phyloP scores from a whole-genome alignment of 1,139 yeast genomes.

The Pichia sp. region DNA sequence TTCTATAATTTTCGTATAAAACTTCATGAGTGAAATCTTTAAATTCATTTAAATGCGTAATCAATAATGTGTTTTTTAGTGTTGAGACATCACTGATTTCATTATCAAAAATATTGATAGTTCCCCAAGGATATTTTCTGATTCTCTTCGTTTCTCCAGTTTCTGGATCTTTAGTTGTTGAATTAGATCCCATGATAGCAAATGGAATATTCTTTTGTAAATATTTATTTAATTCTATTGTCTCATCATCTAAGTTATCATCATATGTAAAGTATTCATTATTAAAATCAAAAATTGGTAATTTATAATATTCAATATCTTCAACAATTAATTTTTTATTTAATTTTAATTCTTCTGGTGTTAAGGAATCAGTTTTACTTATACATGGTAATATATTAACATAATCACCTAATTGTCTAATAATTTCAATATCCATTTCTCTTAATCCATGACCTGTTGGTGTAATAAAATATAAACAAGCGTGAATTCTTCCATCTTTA shows the following conservation, averaged over 20 bases:
- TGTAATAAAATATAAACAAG: constrained; percentile 61
- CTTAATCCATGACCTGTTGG: constrained; percentile 77
- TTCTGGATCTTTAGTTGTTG: constrained; percentile 45
- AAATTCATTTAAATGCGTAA: constrained; percentile 89
- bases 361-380: constrained; percentile 81
- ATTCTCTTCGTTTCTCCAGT: constrained; percentile 66
- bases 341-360: constrained; percentile 61
- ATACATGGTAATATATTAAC: constrained; percentile 88
- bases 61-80: constrained; percentile 74
- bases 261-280: constrained; percentile 50
- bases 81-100: constrained; percentile 78
- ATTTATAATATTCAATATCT: constrained; percentile 69
- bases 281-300: constrained; percentile 82
- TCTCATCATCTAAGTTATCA: constrained; percentile 62
- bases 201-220: constrained; percentile 77
- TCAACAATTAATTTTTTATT: constrained; percentile 61
- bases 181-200: constrained; percentile 75
- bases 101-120: constrained; percentile 77
- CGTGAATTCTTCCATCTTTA: constrained; percentile 72
- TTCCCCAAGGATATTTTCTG: constrained; percentile 93
- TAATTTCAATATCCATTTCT: constrained; percentile 70
- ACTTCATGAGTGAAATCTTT: constrained; percentile 91
- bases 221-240: constrained; percentile 73
- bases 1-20: constrained; percentile 86
- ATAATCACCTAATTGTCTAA: constrained; percentile 68